These are phyloP conservation scores for Rhizopus microsporus DNA, from an alignment of 371 early-diverging fungal genomes.

Conservation along the genomic window DNA sequence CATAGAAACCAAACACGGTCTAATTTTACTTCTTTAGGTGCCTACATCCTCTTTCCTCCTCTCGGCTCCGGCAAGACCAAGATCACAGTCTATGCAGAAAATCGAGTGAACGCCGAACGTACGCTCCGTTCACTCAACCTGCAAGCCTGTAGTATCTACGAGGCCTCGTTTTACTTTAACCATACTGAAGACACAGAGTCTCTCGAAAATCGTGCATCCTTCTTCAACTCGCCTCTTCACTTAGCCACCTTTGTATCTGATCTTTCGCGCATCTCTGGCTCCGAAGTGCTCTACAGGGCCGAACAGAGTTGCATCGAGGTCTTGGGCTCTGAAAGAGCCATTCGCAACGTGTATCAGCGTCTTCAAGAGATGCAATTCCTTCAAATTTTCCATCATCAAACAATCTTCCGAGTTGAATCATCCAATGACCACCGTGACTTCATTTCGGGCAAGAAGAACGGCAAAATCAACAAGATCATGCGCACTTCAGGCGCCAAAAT, in stretches of 20 bases:
- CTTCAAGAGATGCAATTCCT: constrained; percentile 52
- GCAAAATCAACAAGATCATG: constrained; percentile 85
- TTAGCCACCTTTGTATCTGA: constrained; percentile 45
- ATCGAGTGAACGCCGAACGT: constrained; percentile 68
- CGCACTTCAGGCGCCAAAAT: constrained; percentile 67
- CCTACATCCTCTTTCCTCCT: constrained; percentile 63
- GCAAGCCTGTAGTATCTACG: constrained; percentile 59
- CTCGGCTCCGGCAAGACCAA: constrained; percentile 59
- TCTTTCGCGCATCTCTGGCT: constrained; percentile 56
- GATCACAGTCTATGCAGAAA: constrained; percentile 67
- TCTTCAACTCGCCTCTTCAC: constrained; percentile 38
- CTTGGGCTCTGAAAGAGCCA: constrained; percentile 58
- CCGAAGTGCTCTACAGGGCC: constrained; percentile 54
- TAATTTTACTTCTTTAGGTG: constrained; percentile 27
- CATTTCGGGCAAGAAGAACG: constrained; percentile 90
- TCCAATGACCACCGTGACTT: constrained; percentile 81
- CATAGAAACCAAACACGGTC: no score
- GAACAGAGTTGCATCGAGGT: constrained; percentile 58
- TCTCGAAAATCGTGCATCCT: constrained; percentile 11
- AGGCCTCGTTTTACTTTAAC: constrained; percentile 59
- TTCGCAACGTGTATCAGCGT: constrained; percentile 59
- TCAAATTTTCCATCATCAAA: constrained; percentile 42
- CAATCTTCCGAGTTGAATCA: constrained; percentile 59
- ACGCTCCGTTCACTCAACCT: constrained; percentile 67
- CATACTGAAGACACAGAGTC: constrained; percentile 17